Conservation (phyloP, 2,329 filamentous ascomycete genomes). For the Rasamsonia emersonii region DNA sequence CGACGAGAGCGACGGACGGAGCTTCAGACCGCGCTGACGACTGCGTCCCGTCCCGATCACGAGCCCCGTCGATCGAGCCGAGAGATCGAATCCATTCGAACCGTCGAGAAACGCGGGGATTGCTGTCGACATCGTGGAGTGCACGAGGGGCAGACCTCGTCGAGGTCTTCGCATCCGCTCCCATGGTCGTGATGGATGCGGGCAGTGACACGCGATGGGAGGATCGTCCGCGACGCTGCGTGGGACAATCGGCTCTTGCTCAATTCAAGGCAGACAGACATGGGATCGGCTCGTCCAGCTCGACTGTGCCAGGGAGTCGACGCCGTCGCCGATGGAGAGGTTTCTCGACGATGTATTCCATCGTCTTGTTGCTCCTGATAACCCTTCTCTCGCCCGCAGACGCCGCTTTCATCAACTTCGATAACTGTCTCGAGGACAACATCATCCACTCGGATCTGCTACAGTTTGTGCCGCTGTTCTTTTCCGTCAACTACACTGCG, state of each 20-base stretch:
- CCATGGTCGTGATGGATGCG: slow-evolving; percentile 23
- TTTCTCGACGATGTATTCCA: slow-evolving; percentile 13
- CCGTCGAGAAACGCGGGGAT: not conserved
- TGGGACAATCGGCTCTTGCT: slow-evolving; percentile 4
- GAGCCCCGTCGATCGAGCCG: not conserved
- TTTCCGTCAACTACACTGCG: slow-evolving; percentile 66
- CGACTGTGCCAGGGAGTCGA: too few relatives aligned
- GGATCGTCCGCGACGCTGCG: slow-evolving; percentile 7
- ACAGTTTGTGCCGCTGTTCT: slow-evolving; percentile 69
- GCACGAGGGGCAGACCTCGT: slow-evolving; percentile 33
- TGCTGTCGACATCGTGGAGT: slow-evolving; percentile 29
- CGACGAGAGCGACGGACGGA: not conserved
- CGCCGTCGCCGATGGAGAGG: slow-evolving; percentile 12
- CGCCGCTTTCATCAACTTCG: slow-evolving; percentile 65
- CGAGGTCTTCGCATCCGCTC: slow-evolving; percentile 30
- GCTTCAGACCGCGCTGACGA: not conserved
- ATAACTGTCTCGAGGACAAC: slow-evolving; percentile 66
- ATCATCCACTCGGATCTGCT: slow-evolving; percentile 54
- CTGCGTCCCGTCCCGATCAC: not conserved
- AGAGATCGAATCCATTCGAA: too few relatives aligned
- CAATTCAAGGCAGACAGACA: slow-evolving; percentile 7
- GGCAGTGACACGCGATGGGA: slow-evolving; percentile 16
- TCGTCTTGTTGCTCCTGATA: slow-evolving; percentile 16
- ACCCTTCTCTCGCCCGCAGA: slow-evolving; percentile 33
- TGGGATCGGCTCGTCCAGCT: too few relatives aligned